Percentiles rank a stretch among this genome's conserved stretches.
Conservation (phyloP, 1,284 basidiomycete species). For the Ganoderma boninense region DNA sequence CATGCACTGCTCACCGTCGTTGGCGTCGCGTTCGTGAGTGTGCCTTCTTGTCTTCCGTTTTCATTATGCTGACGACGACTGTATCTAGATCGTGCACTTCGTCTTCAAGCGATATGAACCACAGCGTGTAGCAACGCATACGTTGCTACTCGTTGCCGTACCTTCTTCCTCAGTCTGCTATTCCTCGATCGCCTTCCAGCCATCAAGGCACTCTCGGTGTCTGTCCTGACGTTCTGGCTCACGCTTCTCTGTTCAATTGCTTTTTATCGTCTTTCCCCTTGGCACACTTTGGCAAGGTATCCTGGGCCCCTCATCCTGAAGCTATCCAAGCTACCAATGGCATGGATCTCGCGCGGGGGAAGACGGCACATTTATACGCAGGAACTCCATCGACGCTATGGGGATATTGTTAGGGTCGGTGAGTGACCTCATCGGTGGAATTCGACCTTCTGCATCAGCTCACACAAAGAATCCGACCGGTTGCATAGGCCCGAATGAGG, state of each 20-base stretch:
- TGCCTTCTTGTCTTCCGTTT: background rate
- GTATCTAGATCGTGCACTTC: slow-evolving; percentile 25
- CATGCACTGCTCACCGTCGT: slow-evolving; percentile 21
- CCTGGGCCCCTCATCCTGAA: slow-evolving; percentile 25
- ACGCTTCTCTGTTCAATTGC: slow-evolving; percentile 22
- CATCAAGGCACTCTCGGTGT: slow-evolving; percentile 19
- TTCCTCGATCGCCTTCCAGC: slow-evolving; percentile 21
- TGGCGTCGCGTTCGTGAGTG: slow-evolving; percentile 29
- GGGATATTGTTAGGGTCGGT: slow-evolving; percentile 48
- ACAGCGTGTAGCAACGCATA: slow-evolving; percentile 20
- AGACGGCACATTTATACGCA: slow-evolving; percentile 31
- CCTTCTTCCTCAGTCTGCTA: slow-evolving; percentile 22
- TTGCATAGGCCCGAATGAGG: slow-evolving; percentile 60
- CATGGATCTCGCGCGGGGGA: slow-evolving; percentile 28
- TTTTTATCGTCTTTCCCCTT: slow-evolving; percentile 29
- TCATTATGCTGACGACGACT: slow-evolving; percentile 8
- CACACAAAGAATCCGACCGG: slow-evolving; percentile 17
- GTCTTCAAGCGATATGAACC: slow-evolving; percentile 32
- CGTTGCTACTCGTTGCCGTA: slow-evolving; percentile 19
- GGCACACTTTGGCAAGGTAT: slow-evolving; percentile 30
- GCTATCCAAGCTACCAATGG: slow-evolving; percentile 24
- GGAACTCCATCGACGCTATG: slow-evolving; percentile 29
- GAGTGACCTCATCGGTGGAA: slow-evolving; percentile 14
- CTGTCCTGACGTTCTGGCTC: slow-evolving; percentile 21
- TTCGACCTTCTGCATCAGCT: background rate